Conservation (phyloP, 306 rosid genomes). For the Inga leiocalycina region DNA sequence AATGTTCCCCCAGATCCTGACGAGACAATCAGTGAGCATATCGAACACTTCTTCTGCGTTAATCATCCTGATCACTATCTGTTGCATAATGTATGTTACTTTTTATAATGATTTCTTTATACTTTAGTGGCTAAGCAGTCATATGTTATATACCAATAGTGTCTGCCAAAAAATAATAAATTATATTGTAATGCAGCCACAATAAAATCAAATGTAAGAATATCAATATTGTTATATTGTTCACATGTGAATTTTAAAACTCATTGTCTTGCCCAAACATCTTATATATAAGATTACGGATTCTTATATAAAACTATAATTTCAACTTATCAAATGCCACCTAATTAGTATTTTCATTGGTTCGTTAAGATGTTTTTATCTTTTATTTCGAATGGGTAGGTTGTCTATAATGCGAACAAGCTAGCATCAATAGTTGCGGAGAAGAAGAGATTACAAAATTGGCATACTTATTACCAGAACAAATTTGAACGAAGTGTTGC, state of each 20-base stretch:
- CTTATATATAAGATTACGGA: not conserved
- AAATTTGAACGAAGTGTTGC: conserved; percentile 66
- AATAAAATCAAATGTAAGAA: not conserved
- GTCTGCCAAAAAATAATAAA: not conserved
- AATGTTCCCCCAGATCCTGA: conserved; percentile 90
- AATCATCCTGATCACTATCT: conserved; percentile 92
- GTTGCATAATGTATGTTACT: conserved; percentile 69
- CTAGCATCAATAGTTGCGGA: conserved; percentile 69
- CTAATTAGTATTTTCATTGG: conserved; percentile 3
- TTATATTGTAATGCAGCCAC: not conserved
- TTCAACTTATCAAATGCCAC: not conserved
- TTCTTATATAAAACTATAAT: not conserved
- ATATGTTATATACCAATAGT: not conserved
- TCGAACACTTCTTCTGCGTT: conserved; percentile 90
- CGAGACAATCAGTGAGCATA: conserved; percentile 85
- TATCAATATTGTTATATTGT: not conserved
- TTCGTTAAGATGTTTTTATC: not conserved
- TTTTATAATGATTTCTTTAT: not conserved
- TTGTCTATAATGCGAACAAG: conserved; percentile 76
- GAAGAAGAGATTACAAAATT: conserved; percentile 62
- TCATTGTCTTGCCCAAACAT: not conserved
- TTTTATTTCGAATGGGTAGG: conserved; percentile 46
- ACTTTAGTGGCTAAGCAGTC: conserved; percentile 10
- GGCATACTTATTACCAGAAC: conserved; percentile 78
- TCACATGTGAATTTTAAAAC: not conserved